A percentile compares a stretch with the other conserved stretches of the same genome.
Conservation (phyloP, 2,329 filamentous ascomycete species). For the Pseudocercospora musae region DNA sequence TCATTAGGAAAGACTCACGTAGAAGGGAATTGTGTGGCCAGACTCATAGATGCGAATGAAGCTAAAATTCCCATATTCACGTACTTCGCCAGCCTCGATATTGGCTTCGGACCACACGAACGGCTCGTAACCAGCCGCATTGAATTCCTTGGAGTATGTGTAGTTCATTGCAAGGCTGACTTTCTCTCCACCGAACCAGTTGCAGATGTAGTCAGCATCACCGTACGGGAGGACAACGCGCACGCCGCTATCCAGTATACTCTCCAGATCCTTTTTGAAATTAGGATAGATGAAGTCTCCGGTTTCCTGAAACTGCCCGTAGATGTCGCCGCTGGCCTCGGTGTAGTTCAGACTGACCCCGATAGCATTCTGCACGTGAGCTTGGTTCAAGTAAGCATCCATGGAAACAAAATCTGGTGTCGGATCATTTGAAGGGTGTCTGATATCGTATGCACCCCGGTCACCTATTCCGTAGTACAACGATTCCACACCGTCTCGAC, state of each 20-base stretch:
- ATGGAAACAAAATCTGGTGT: constrained; percentile 40
- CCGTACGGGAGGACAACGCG: constrained; percentile 42
- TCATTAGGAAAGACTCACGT: constrained; percentile 15
- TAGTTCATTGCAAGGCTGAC: constrained; percentile 39
- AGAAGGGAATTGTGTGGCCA: constrained; percentile 43
- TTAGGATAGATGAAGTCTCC: constrained; percentile 58
- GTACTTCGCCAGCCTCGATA: constrained; percentile 39
- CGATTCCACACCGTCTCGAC: constrained; percentile 39
- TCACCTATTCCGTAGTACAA: constrained; percentile 25
- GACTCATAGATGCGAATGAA: constrained; percentile 37
- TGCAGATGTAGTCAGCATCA: constrained; percentile 38
- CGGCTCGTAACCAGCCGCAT: constrained; percentile 27
- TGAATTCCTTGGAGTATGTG: constrained; percentile 32
- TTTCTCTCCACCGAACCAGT: constrained; percentile 39
- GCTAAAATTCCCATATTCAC: constrained; percentile 31
- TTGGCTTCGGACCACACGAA: constrained; percentile 33
- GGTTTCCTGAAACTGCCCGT: constrained; percentile 50
- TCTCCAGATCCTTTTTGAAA: constrained; percentile 45
- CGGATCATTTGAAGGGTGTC: constrained; percentile 46
- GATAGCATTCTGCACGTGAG: constrained; percentile 54
- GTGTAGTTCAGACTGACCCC: constrained; percentile 60
- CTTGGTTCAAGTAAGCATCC: constrained; percentile 54
- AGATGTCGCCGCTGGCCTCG: constrained; percentile 38
- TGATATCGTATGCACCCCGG: constrained; percentile 56
- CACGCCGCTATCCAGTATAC: constrained; percentile 41